Evolutionary conservation across 192 early-diverging fungal species (phyloP).

Genomic region (Backusella australiensis): DNA sequence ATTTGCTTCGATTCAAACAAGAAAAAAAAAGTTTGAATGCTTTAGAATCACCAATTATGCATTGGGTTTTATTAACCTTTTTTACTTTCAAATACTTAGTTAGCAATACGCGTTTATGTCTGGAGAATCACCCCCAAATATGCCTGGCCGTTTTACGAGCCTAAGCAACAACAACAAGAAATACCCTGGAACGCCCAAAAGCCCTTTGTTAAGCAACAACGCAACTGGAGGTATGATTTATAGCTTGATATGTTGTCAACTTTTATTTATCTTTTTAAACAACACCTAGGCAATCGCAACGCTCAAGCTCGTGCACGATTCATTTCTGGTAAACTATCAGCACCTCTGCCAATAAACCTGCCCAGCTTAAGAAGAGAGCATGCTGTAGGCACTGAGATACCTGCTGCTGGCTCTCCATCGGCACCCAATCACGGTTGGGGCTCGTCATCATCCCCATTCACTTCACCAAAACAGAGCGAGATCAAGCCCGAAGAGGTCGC

Average conservation of each 20-base stretch:
- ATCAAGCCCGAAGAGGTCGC: background rate
- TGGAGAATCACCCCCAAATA: conserved; percentile 12
- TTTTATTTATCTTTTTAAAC: background rate
- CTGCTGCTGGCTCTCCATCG: conserved; percentile 12
- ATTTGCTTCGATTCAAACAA: background rate
- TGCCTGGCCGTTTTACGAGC: background rate
- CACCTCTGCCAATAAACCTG: conserved; percentile 38
- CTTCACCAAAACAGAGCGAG: conserved; percentile 1
- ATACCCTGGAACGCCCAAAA: conserved; percentile 12
- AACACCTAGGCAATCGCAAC: conserved; percentile 7
- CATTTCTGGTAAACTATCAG: conserved; percentile 32
- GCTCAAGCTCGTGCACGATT: conserved; percentile 17
- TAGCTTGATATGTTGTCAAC: background rate
- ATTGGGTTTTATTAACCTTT: background rate
- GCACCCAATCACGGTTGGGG: conserved; percentile 27
- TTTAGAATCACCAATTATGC: background rate
- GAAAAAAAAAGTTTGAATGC: background rate
- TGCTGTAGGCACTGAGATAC: conserved; percentile 27
- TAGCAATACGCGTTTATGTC: conserved; percentile 7
- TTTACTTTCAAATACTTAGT: background rate
- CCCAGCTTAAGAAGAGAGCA: conserved; percentile 38
- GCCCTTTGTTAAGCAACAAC: background rate
- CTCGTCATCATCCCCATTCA: conserved; percentile 8
- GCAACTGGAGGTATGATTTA: background rate
- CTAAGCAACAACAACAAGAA: conserved; percentile 6